phyloP scores from a whole-genome alignment of 2,329 filamentous ascomycete genomes.

The Colletotrichum sansevieriae region DNA sequence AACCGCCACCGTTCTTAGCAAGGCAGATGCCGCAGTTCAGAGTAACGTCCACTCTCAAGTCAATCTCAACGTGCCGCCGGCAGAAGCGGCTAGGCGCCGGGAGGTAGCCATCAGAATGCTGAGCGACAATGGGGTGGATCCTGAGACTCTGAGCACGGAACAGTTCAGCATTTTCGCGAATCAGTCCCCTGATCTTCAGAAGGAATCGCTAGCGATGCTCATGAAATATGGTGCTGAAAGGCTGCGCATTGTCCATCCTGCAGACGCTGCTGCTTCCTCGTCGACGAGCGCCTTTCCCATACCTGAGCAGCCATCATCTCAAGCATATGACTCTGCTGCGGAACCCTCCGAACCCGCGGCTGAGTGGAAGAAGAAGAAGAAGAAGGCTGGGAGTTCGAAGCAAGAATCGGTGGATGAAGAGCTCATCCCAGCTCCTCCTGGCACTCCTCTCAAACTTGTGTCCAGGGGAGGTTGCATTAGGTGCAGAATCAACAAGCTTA shows the following conservation, averaged over 20 bases:
- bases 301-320: slow-evolving; percentile 38
- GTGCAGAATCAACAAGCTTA: slow-evolving; percentile 54
- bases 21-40: slow-evolving; percentile 38
- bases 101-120: slow-evolving; percentile 64
- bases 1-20: slow-evolving; percentile 24
- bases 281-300: slow-evolving; percentile 46
- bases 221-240: slow-evolving; percentile 69
- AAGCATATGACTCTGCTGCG: slow-evolving; percentile 39
- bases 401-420: slow-evolving; percentile 7
- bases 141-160: slow-evolving; percentile 63
- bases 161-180: slow-evolving; percentile 73
- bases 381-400: slow-evolving; percentile 35
- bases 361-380: slow-evolving; percentile 37
- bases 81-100: slow-evolving; percentile 63
- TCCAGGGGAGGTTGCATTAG: slow-evolving; percentile 53
- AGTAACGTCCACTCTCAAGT: slow-evolving; percentile 40
- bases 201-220: slow-evolving; percentile 68
- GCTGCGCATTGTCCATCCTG: slow-evolving; percentile 68
- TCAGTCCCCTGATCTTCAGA: slow-evolving; percentile 68
- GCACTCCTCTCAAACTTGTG: slow-evolving; percentile 27
- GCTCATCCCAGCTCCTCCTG: slow-evolving; percentile 16
- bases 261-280: slow-evolving; percentile 48
- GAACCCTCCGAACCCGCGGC: slow-evolving; percentile 21
- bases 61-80: slow-evolving; percentile 50
- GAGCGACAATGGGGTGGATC: slow-evolving; percentile 61